A percentile compares a stretch with the other conserved stretches of the same genome.
phyloP scores from a whole-genome alignment of 1,139 yeast genomes.

The Kazachstania sp. region DNA sequence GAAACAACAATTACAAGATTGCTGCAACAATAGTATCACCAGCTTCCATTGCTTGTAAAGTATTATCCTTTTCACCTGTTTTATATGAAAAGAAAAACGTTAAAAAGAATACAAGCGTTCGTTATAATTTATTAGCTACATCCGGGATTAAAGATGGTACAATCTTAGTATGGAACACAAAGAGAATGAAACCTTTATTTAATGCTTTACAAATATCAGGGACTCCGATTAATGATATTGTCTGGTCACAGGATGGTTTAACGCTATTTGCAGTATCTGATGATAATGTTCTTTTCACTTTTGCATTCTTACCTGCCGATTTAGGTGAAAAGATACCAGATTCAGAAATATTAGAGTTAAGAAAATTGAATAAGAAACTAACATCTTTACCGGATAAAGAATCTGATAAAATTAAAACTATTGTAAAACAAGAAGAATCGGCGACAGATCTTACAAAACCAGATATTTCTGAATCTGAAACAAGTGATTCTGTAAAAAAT shows the following conservation, averaged over 20 bases:
- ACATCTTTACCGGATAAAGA: constrained; percentile 5
- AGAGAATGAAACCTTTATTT: constrained; percentile 62
- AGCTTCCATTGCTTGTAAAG: constrained; percentile 45
- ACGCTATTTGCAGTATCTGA: constrained; percentile 44
- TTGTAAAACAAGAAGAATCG: neutral
- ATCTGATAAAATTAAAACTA: neutral
- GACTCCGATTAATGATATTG: constrained; percentile 60
- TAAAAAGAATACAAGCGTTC: constrained; percentile 24
- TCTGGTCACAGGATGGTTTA: constrained; percentile 55
- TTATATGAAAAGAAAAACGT: constrained; percentile 29
- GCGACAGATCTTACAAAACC: neutral
- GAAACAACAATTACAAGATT: constrained; percentile 38
- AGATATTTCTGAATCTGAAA: neutral
- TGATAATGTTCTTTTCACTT: constrained; percentile 46
- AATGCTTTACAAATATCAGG: constrained; percentile 56
- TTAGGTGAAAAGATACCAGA: constrained; percentile 38
- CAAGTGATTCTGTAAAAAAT: constrained; percentile 4
- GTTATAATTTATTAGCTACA: constrained; percentile 66
- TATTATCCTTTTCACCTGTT: constrained; percentile 46
- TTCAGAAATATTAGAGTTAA: constrained; percentile 18
- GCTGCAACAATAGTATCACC: constrained; percentile 51
- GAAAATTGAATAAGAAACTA: constrained; percentile 19
- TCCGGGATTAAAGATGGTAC: constrained; percentile 72
- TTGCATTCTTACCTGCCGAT: constrained; percentile 46
- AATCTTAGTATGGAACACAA: constrained; percentile 80